A percentile compares a stretch with the other conserved stretches of the same genome.
phyloP scores from a whole-genome alignment of 106 monocot genomes.

The Allium cepa region DNA sequence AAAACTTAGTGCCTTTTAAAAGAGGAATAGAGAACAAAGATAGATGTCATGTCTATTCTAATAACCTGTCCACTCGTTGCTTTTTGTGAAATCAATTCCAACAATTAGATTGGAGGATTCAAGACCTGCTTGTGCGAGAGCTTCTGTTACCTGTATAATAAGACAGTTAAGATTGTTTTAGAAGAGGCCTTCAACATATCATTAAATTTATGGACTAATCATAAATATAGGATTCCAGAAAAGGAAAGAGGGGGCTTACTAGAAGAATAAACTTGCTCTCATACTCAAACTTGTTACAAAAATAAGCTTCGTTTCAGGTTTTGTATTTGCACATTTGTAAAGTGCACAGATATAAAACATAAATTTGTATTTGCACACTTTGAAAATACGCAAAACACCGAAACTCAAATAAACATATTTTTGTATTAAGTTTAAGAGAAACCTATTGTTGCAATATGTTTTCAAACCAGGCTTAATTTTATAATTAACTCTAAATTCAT shows the following conservation, averaged over 20 bases:
- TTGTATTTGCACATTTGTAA: background rate
- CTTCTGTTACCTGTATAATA: constrained; percentile 29
- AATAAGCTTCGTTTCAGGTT: background rate
- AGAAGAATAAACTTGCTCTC: background rate
- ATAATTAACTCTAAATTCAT: no score
- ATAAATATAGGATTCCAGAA: background rate
- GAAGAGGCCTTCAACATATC: background rate
- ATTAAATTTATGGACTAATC: background rate
- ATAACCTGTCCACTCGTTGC: constrained; percentile 46
- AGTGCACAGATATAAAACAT: background rate
- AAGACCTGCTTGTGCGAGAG: constrained; percentile 31
- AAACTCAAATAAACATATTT: no score
- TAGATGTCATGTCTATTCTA: background rate
- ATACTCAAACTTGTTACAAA: no score
- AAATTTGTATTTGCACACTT: no score
- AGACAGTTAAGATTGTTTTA: background rate
- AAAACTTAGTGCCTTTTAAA: no score
- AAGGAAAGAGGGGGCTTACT: background rate
- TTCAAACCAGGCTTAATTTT: no score
- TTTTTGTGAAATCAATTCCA: constrained; percentile 44
- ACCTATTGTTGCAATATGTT: no score
- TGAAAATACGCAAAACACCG: no score
- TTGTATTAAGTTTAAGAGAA: no score
- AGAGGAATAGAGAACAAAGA: background rate
- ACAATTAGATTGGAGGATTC: constrained; percentile 54